phyloP scores from a whole-genome alignment of 768 basidiomycete species.

The Suillus fuscotomentosus region DNA sequence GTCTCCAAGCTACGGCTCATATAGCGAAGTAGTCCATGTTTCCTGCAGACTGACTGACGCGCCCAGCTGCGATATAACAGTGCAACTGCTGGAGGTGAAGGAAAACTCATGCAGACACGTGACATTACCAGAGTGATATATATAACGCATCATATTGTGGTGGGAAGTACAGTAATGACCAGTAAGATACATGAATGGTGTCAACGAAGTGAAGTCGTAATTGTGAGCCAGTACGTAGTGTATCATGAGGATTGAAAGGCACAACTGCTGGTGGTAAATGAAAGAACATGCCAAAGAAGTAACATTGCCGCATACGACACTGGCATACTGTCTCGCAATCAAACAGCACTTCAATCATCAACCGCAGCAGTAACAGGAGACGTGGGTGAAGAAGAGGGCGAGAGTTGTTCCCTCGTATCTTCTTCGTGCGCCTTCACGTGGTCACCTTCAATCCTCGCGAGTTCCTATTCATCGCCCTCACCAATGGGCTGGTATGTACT shows the following conservation, averaged over 20 bases:
- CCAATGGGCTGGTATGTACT: constrained; percentile 48
- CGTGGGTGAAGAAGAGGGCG: constrained; percentile 13
- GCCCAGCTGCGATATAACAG: constrained; percentile 6
- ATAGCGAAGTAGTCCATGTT: constrained; percentile 20
- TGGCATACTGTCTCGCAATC: constrained; percentile 5
- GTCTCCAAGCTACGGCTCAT: constrained; percentile 25
- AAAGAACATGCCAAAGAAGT: constrained; percentile 7
- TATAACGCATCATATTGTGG: neutral
- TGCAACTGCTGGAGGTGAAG: constrained; percentile 9
- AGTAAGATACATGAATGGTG: constrained; percentile 13
- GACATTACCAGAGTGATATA: constrained; percentile 4
- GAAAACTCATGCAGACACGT: constrained; percentile 28
- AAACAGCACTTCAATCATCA: constrained; percentile 10
- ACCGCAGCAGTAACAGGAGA: constrained; percentile 9
- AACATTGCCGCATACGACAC: constrained; percentile 9
- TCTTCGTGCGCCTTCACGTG: constrained; percentile 26
- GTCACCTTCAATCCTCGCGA: constrained; percentile 48
- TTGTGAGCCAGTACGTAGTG: constrained; percentile 7
- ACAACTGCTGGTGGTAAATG: constrained; percentile 8
- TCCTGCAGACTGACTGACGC: constrained; percentile 20
- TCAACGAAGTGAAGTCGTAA: constrained; percentile 6
- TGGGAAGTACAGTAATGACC: constrained; percentile 5
- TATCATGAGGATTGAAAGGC: constrained; percentile 29
- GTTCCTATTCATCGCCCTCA: constrained; percentile 53
- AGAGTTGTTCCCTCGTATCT: constrained; percentile 16